phyloP scores from a whole-genome alignment of 306 rosid species.

The Geum urbanum region DNA sequence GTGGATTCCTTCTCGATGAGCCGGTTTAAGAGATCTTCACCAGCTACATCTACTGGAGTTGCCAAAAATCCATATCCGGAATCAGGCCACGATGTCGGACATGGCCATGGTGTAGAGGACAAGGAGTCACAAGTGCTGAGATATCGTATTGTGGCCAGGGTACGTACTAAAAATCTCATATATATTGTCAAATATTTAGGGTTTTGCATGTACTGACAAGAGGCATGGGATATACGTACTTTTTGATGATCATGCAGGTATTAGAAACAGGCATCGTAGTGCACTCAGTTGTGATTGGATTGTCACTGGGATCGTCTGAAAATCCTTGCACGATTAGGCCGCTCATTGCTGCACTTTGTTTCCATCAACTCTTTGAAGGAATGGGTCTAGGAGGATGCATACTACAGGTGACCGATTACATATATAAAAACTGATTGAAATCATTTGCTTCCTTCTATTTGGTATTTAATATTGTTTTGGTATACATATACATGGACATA shows the following conservation, averaged over 20 bases:
- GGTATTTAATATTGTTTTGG: no score
- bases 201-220: no score
- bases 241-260: slow-evolving; percentile 29
- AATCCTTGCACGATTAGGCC: slow-evolving; percentile 65
- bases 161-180: background rate
- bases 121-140: slow-evolving; percentile 28
- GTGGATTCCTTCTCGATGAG: slow-evolving; percentile 53
- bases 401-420: slow-evolving; percentile 37
- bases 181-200: no score
- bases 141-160: slow-evolving; percentile 57
- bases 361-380: slow-evolving; percentile 74
- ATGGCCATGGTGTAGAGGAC: background rate
- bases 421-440: background rate
- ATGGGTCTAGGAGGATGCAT: slow-evolving; percentile 70
- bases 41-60: background rate
- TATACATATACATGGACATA: no score
- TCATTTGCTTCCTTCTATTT: no score
- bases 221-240: no score
- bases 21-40: slow-evolving; percentile 26
- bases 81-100: background rate
- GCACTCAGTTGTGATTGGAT: slow-evolving; percentile 73
- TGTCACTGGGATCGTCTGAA: slow-evolving; percentile 62
- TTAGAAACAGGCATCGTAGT: slow-evolving; percentile 65
- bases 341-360: slow-evolving; percentile 63
- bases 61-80: slow-evolving; percentile 4